These are phyloP conservation scores for Aspergillus carlsbadensis DNA, from an alignment of 495 filamentous ascomycete species.

Conservation along the genomic window DNA sequence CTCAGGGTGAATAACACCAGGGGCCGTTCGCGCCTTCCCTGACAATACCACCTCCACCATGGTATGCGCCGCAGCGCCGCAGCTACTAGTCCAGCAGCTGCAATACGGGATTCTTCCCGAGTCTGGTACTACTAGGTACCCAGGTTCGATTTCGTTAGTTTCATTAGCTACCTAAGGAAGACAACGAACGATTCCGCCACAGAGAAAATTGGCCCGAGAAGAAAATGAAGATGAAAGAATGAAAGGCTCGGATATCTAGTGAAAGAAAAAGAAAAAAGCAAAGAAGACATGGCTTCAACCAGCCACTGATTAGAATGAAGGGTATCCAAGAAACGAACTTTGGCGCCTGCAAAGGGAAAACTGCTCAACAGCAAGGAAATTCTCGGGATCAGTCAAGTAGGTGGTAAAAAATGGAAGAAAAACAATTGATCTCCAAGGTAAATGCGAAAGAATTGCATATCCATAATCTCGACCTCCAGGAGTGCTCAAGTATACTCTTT, in stretches of 20 bases:
- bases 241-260: background rate
- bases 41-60: too few species aligned
- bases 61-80: too few species aligned
- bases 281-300: conserved; percentile 22
- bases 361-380: conserved; percentile 13
- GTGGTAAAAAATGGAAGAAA: conserved; percentile 11
- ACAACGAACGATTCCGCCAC: conserved; percentile 9
- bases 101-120: background rate
- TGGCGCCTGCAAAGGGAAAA: conserved; percentile 21
- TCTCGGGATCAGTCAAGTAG: conserved; percentile 10
- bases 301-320: conserved; percentile 23
- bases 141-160: conserved; percentile 21
- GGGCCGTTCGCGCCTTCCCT: too few species aligned
- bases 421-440: conserved; percentile 12
- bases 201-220: conserved; percentile 9
- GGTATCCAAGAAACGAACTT: conserved; percentile 30
- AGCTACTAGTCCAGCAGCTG: too few species aligned
- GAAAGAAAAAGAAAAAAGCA: conserved; percentile 10
- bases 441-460: conserved; percentile 24
- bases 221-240: conserved; percentile 5
- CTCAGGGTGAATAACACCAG: too few species aligned
- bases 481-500: conserved; percentile 10
- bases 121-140: too few species aligned
- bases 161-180: conserved; percentile 20
- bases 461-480: too few species aligned